These are phyloP conservation scores for Phytophthora brassicae DNA, from an alignment of 352 stramenopile genomes.

Conservation along the genomic window DNA sequence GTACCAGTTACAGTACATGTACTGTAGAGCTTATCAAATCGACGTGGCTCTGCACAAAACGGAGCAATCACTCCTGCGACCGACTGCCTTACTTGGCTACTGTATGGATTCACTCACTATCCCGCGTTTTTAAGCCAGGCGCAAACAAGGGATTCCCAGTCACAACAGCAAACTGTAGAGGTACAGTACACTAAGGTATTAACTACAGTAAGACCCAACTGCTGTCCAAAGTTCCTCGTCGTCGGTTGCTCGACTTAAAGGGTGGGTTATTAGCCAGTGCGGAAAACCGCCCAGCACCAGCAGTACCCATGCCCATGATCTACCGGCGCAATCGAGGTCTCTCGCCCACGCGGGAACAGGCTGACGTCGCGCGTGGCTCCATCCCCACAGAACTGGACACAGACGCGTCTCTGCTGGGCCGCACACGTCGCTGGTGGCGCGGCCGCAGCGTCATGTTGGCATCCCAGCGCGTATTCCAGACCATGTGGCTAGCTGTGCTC, in stretches of 20 bases:
- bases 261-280: no score
- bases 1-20: no score
- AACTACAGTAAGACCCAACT: no score
- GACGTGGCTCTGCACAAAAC: no score
- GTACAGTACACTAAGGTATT: no score
- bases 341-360: constrained; percentile 32
- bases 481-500: constrained; percentile 63
- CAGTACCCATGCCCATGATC: constrained; percentile 52
- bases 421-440: constrained; percentile 34
- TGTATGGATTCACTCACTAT: no score
- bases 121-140: no score
- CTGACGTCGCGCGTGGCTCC: constrained; percentile 25
- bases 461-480: constrained; percentile 54
- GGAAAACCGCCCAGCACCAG: background rate
- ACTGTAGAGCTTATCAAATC: no score
- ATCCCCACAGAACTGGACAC: constrained; percentile 17
- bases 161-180: constrained; percentile 25
- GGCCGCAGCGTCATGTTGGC: constrained; percentile 27
- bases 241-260: background rate
- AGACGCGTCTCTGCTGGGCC: constrained; percentile 28
- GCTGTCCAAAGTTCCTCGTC: background rate
- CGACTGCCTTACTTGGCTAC: no score
- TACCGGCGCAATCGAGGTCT: constrained; percentile 54
- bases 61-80: no score
- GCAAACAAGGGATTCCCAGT: no score